Evolutionary conservation across 2,329 filamentous ascomycete species (phyloP), one percentile per base, ranked within the genome.

Genomic region (Myriangium duriaei): DNA sequence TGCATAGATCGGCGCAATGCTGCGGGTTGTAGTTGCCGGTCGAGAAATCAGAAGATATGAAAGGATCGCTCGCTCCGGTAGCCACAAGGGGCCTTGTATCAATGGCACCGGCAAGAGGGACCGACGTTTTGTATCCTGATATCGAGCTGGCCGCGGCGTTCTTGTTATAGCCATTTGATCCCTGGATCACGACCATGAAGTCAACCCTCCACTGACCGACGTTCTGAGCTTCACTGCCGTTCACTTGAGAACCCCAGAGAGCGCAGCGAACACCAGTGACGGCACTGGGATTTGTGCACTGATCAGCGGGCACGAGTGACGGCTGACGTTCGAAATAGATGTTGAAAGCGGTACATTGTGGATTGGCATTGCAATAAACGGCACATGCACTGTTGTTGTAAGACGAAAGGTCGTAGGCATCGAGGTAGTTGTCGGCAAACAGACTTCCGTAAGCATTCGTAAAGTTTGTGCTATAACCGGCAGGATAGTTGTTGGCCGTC

Each of bases 171-270:
- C 43, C 43, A 13, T 45, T 45, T 3, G 43, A 45, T 11, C 43
- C 42, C 13, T 45, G 43, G 16, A 55, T 53, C 35, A 52, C 51
- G 11, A 51, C 46, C 29, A 53, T 45, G 37, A 55, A 55, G 12
- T 51, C 40, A 11, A 45, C 45, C 5, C 51, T 44, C 26, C 40
- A 50, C 16, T 52, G 37, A 14, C 52, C 52, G 11, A 42, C 42
- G 45, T 55, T 55, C 26, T 42, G 51, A 1, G 52, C 53, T 7
- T 42, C 45, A 1, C 44, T 40, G 2, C 30, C 10, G 13, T 15
- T 24, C 5, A 45, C 32, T 3, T 19, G 12, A 11, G 19, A 32
- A 13, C 41, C 41, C 24, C 35, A 45, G 2, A 45, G 32, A 9
- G 41, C 41, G 32, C 43, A 45, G 12, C 34, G 37, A 10, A 45